Evolutionary conservation across 2,329 filamentous ascomycete genomes (phyloP), one percentile per base, ranked within the genome.

Genomic region (Stromatinia cepivora): DNA sequence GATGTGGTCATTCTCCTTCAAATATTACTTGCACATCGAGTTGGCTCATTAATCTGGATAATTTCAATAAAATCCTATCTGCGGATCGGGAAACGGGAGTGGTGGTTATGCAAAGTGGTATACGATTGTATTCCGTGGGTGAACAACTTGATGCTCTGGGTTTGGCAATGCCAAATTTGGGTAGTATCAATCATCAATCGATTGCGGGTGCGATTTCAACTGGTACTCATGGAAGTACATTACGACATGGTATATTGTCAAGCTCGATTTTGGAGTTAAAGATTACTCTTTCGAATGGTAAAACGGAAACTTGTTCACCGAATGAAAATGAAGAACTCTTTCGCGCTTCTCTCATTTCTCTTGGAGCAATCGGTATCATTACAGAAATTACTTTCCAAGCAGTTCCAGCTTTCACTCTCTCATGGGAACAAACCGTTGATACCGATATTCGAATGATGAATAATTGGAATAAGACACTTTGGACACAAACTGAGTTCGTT

Each of bases 11-110:
- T 82, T 97, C 94, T 67, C 95, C 94, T 10, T 96, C 91, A 73
- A 91, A 94, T 77, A 82, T 99, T 56, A 98, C 94, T 6, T 97
- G 93, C 81, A 97, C 94, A 7, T 95, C 92, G 22, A 92, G 91
- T 72, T 98, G 95, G 95, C 89, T 97, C 78, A 84, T 98, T 75
- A 98, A 97, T 79, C 87, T 99, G 71, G 95, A 99, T 82, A 85
- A 91, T 73, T 92, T 92, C 81, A 88, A 88, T 77, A 84, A 86
- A 67, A 86, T 98, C 42, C 78, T 97, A 63, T 85, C 88, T 10
- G 84, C 96, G 62, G 88, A 97, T 77, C 81, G 80, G 65, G 83
- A 86, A 52, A 89, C 84, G 15, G 86, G 88, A 65, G 81, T 91
- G 10, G 87, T 97, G 66, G 88, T 89, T 3, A 91, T 97, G 75